These are phyloP conservation scores for Triticum turgidum DNA, from an alignment of 176 grass and related monocot genomes.

Conservation along the genomic window DNA sequence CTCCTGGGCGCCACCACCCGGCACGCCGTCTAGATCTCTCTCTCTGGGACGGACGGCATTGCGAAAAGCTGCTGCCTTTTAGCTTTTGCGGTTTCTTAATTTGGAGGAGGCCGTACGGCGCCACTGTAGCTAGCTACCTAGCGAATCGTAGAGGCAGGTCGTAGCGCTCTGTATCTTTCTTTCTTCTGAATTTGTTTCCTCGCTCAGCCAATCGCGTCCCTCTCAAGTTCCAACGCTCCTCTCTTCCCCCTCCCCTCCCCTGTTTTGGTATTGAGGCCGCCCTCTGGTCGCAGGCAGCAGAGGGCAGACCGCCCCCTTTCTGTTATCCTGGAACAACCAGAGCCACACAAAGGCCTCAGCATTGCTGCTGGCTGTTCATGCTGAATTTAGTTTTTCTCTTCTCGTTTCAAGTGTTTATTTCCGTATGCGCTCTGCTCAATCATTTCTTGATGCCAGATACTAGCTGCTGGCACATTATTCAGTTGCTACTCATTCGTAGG, in stretches of 20 bases:
- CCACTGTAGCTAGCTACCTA: background rate
- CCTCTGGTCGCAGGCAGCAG: conserved; percentile 7
- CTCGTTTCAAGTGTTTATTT: conserved; percentile 8
- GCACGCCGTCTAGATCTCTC: background rate
- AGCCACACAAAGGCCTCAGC: conserved; percentile 13
- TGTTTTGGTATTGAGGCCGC: conserved; percentile 14
- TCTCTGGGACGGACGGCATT: background rate
- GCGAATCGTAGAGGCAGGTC: background rate
- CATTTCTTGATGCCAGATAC: conserved; percentile 22
- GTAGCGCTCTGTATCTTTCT: background rate
- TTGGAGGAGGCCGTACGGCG: conserved; percentile 39
- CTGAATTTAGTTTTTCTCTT: background rate
- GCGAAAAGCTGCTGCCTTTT: conserved; percentile 37
- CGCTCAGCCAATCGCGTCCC: background rate
- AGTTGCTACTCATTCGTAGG: background rate
- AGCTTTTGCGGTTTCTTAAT: conserved; percentile 48
- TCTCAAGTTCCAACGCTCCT: conserved; percentile 5
- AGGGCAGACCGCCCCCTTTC: background rate
- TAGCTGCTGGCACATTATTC: conserved; percentile 10
- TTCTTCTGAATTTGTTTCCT: conserved; percentile 25
- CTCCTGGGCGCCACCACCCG: too few relatives aligned
- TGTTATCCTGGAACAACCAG: conserved; percentile 17
- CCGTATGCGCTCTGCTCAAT: conserved; percentile 17
- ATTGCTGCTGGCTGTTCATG: background rate
- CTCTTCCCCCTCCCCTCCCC: background rate